Conservation (phyloP, 345 rosid genomes). For the Excoecaria agallocha region DNA sequence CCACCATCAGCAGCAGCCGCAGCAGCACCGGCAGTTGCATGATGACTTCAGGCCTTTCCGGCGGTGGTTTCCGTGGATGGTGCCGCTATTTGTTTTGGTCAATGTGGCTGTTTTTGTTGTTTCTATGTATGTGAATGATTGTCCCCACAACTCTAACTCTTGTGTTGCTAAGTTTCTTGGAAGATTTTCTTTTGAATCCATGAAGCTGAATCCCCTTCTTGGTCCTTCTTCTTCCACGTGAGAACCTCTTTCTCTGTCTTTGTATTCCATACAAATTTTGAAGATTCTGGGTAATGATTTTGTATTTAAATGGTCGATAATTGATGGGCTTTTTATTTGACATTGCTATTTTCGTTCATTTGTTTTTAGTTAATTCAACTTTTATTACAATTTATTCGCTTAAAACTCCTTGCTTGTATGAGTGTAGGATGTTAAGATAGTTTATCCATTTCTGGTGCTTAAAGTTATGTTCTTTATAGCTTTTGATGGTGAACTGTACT, state of each 20-base stretch:
- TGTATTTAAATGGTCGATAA: not conserved
- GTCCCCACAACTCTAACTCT: slow-evolving; percentile 18
- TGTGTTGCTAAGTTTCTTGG: slow-evolving; percentile 25
- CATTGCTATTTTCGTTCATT: not conserved
- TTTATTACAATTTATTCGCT: not conserved
- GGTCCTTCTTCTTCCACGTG: slow-evolving; percentile 31
- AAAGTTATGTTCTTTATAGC: not conserved
- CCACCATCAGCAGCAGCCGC: slow-evolving; percentile 1
- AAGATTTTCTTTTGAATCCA: slow-evolving; percentile 30
- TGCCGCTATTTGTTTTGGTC: slow-evolving; percentile 26
- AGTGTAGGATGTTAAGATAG: not conserved
- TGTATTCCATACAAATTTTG: not conserved
- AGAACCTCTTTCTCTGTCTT: not conserved
- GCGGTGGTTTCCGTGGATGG: slow-evolving; percentile 31
- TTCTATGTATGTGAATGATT: slow-evolving; percentile 26
- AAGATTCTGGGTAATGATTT: not conserved
- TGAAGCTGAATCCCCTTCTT: slow-evolving; percentile 34
- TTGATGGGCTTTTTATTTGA: not conserved
- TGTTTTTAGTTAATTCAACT: not conserved
- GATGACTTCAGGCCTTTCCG: slow-evolving; percentile 46
- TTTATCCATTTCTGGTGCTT: not conserved
- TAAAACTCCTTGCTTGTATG: not conserved
- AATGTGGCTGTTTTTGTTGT: slow-evolving; percentile 25
- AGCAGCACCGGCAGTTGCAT: slow-evolving; percentile 16
- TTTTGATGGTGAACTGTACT: not conserved